These are phyloP conservation scores for Hypoxylon fuscum DNA, from an alignment of 495 filamentous ascomycete genomes.

Conservation along the genomic window DNA sequence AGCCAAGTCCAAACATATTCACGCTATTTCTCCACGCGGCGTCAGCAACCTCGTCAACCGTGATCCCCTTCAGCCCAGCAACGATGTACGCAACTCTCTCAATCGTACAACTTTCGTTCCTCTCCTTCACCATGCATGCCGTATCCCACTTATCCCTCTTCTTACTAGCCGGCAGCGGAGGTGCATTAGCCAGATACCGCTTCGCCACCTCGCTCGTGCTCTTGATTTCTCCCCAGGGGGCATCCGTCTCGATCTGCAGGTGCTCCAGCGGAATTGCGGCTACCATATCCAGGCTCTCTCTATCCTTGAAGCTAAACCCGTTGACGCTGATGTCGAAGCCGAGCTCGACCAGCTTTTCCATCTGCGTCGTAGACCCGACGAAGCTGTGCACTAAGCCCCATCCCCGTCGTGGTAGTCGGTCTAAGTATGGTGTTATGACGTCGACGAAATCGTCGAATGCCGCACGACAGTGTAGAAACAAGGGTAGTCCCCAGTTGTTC, in stretches of 20 bases:
- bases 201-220: slow-evolving; percentile 41
- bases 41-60: slow-evolving; percentile 74
- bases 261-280: slow-evolving; percentile 71
- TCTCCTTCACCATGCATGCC: slow-evolving; percentile 75
- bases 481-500: slow-evolving; percentile 66
- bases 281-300: slow-evolving; percentile 75
- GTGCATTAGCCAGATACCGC: slow-evolving; percentile 7
- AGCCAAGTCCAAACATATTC: slow-evolving; percentile 72
- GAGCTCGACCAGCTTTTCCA: slow-evolving; percentile 66
- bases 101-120: slow-evolving; percentile 79
- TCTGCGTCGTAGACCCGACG: slow-evolving; percentile 75
- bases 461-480: slow-evolving; percentile 79
- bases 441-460: slow-evolving; percentile 73
- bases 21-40: slow-evolving; percentile 80
- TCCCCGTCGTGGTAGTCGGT: slow-evolving; percentile 66
- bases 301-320: slow-evolving; percentile 68
- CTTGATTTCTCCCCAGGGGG: slow-evolving; percentile 69
- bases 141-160: slow-evolving; percentile 84
- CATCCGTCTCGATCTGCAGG: slow-evolving; percentile 81
- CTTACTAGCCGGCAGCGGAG: slow-evolving; percentile 52
- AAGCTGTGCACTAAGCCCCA: slow-evolving; percentile 79
- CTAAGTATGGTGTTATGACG: slow-evolving; percentile 61
- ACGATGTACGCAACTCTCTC: slow-evolving; percentile 74
- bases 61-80: slow-evolving; percentile 73
- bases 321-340: slow-evolving; percentile 70